These are phyloP conservation scores for Austroboletus niveus DNA, from an alignment of 1,284 basidiomycete species.

Conservation along the genomic window DNA sequence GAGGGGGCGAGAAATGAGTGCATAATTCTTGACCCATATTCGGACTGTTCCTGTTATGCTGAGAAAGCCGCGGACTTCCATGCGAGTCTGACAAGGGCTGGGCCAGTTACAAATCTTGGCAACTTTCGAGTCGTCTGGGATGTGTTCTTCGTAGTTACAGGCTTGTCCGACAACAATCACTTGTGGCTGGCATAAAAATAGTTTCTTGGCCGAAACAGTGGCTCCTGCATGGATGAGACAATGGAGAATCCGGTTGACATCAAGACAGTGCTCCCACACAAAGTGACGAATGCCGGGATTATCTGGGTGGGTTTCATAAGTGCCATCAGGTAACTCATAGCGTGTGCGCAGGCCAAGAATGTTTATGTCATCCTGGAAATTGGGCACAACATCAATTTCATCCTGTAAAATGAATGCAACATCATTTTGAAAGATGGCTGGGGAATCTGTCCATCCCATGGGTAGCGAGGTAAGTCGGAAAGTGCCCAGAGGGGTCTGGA, in stretches of 20 bases:
- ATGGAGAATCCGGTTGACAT: conserved; percentile 22
- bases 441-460: conserved; percentile 39
- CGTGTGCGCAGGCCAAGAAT: conserved; percentile 6
- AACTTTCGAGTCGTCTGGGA: conserved; percentile 3
- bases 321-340: conserved; percentile 19
- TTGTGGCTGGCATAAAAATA: conserved; percentile 6
- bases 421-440: conserved; percentile 10
- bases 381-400: conserved; percentile 32
- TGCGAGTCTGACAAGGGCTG: neutral
- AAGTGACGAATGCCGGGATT: conserved; percentile 31
- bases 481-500: conserved; percentile 23
- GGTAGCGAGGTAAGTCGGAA: conserved; percentile 28
- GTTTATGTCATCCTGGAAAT: conserved; percentile 5
- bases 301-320: conserved; percentile 26
- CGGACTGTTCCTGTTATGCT: conserved; percentile 24
- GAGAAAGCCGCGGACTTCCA: conserved; percentile 29
- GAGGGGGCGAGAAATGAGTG: neutral
- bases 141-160: conserved; percentile 9
- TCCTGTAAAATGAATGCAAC: conserved; percentile 35
- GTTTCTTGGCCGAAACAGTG: conserved; percentile 17
- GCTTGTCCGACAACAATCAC: conserved; percentile 15
- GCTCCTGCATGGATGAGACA: conserved; percentile 16
- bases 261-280: conserved; percentile 21
- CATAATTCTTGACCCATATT: conserved; percentile 26
- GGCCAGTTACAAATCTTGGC: conserved; percentile 4